Evolutionary conservation across 108 stramenopile genomes (phyloP).

Genomic region (Skeletonema potamos): DNA sequence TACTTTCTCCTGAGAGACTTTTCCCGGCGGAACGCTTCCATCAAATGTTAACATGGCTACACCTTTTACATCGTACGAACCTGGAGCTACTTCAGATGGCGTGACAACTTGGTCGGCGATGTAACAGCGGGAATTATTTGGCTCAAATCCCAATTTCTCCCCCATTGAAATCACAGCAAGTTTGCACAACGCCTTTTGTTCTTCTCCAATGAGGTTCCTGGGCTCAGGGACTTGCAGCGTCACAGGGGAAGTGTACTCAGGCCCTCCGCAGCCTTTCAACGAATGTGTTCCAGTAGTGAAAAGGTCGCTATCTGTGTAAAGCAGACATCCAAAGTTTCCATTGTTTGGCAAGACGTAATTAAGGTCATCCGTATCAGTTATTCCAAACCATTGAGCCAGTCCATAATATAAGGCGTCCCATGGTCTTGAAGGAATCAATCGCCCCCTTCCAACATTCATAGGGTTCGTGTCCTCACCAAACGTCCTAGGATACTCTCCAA

Average conservation of each 20-base stretch:
- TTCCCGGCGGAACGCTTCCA: not conserved
- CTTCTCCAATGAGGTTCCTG: slow-evolving; percentile 1
- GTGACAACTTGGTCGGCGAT: not conserved
- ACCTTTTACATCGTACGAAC: not conserved
- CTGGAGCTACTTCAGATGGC: not conserved
- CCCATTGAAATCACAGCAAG: not conserved
- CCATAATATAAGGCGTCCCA: slow-evolving; percentile 41
- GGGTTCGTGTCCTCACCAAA: not conserved
- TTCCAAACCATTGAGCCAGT: slow-evolving; percentile 42
- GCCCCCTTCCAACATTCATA: slow-evolving; percentile 31
- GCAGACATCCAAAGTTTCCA: not conserved
- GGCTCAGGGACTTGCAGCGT: not conserved
- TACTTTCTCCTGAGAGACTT: not conserved
- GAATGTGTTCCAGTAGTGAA: not conserved
- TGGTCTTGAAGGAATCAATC: slow-evolving; percentile 31
- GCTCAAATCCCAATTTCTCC: not conserved
- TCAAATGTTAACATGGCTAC: not conserved
- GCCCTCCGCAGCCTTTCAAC: slow-evolving; percentile 22
- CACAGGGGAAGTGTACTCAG: not conserved
- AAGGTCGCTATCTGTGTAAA: not conserved
- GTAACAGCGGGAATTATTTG: not conserved
- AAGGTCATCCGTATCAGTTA: slow-evolving; percentile 12
- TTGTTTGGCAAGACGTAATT: slow-evolving; percentile 8
- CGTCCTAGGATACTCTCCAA: slow-evolving; percentile 33
- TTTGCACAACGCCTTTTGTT: not conserved